Evolutionary conservation across 2,329 filamentous ascomycete genomes (phyloP).

Genomic region (Neofusicoccum cordaticola): DNA sequence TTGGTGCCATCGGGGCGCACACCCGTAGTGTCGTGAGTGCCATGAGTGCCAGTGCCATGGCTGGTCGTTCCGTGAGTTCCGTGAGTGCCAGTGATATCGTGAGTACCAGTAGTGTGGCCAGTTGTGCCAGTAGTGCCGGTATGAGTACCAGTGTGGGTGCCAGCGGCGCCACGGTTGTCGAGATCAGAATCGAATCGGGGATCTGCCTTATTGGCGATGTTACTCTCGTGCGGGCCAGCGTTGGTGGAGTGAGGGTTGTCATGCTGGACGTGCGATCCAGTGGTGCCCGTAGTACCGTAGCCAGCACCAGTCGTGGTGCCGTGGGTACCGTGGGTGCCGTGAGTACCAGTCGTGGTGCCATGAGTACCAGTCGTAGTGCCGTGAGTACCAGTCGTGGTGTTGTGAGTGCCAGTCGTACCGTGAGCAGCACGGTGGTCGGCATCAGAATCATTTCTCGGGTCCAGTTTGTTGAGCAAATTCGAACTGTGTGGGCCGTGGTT

Average conservation of each 20-base stretch:
- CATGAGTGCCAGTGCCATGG: background rate
- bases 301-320: background rate
- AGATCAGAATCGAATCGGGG: constrained; percentile 7
- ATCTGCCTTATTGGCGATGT: constrained; percentile 5
- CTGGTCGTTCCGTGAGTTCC: background rate
- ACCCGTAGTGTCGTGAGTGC: background rate
- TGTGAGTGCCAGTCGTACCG: no score
- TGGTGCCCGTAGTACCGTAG: background rate
- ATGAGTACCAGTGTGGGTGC: background rate
- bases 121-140: background rate
- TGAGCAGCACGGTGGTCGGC: background rate
- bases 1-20: background rate
- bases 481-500: constrained; percentile 8
- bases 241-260: constrained; percentile 7
- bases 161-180: constrained; percentile 10
- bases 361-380: background rate
- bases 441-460: constrained; percentile 7
- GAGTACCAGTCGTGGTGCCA: background rate
- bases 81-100: background rate
- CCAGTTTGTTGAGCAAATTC: constrained; percentile 3
- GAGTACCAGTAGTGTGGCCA: background rate
- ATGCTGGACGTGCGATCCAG: background rate
- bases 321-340: background rate
- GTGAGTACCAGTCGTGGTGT: background rate
- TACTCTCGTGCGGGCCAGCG: constrained; percentile 8